Evolutionary conservation across 2,329 filamentous ascomycete species (phyloP), one percentile per base, ranked within the genome.

Genomic region (Fusarium tjaetaba): DNA sequence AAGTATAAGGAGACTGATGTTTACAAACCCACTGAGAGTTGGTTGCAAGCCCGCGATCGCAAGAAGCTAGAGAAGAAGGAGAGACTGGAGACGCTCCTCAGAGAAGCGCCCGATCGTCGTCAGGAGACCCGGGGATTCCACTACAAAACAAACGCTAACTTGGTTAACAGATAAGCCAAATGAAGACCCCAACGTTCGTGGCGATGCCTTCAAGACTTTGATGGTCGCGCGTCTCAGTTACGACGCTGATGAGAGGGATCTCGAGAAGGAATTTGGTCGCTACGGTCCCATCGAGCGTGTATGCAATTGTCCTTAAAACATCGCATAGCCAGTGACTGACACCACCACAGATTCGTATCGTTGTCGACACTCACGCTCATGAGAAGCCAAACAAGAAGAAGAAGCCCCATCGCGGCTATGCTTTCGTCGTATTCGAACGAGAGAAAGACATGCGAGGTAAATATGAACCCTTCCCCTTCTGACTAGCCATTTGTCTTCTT

Each of bases 381-480:
- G 89, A 89, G 80, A 92, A 88, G 82, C 90, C 88, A 64, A 93
- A 92, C 79, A 94, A 95, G 84, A 92, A 94, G 81, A 92, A 92
- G 80, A 95, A 95, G 85, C 86, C 92, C 57, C 94, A 97, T 80
- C 89, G 92, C 79, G 96, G 96, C 71, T 99, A 99, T 83, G 96
- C 94, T 70, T 99, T 99, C 81, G 93, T 99, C 77, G 94, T 98
- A 61, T 99, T 96, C 81, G 96, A 98, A 84, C 92, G 94, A 82
- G 96, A 98, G 85, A 95, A 96, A 84, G 96, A 98, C 82, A 98
- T 98, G 95, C 97, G 97, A 94, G 95, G 95, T 98, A 97, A 90
- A 84, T 83, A 81, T 80, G 82, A 55, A 82, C 52, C 55, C 67
- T 51, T 42, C 53, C 61, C 72, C 81, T 82, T 79, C 76, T 61